phyloP scores from a whole-genome alignment of 345 rosid genomes.

The Citrus mangshanensis region DNA sequence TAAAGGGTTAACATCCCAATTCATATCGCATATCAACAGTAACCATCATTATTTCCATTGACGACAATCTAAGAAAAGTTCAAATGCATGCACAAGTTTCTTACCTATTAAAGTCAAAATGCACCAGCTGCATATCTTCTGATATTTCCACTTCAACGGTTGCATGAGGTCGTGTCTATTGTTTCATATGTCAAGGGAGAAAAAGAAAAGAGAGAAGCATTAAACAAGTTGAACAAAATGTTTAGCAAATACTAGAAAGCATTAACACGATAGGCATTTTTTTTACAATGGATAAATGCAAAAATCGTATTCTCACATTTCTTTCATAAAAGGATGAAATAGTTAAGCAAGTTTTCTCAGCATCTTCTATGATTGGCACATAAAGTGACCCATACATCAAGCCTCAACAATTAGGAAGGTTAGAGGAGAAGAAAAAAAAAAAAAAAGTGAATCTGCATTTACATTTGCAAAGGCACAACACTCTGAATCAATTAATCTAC shows the following conservation, averaged over 20 bases:
- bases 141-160: conserved; percentile 99
- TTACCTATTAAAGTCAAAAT: conserved; percentile 96
- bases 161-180: conserved; percentile 95
- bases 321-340: neutral
- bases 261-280: neutral
- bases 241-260: neutral
- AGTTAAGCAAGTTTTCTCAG: neutral
- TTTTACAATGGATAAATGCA: neutral
- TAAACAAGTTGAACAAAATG: conserved; percentile 8
- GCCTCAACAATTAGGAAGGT: neutral
- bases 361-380: neutral
- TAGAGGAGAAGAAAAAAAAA: neutral
- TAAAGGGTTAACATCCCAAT: neutral
- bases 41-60: neutral
- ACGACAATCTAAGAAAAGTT: neutral
- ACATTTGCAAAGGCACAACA: neutral
- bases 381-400: neutral
- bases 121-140: conserved; percentile 99
- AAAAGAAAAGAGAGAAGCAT: conserved; percentile 11
- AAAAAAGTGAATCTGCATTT: neutral
- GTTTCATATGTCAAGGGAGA: conserved; percentile 12
- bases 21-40: neutral
- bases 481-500: neutral
- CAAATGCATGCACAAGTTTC: neutral
- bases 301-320: neutral